These are phyloP conservation scores for Eucalyptus marginata DNA, from an alignment of 345 rosid genomes.

Conservation along the genomic window DNA sequence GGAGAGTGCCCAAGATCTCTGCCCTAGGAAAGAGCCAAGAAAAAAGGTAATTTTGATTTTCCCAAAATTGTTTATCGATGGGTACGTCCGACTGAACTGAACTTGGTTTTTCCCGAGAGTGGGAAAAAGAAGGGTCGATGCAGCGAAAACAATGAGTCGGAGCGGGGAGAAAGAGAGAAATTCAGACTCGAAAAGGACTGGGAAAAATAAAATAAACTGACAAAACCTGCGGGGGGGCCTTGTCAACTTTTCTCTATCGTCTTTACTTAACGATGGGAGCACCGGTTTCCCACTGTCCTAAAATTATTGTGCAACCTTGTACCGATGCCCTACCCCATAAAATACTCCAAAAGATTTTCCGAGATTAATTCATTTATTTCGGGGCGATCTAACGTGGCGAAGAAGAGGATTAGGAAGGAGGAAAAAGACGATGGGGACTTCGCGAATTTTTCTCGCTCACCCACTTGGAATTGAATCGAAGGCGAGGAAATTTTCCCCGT, in stretches of 20 bases:
- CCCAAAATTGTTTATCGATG: neutral
- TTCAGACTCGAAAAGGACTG: neutral
- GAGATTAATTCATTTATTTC: neutral
- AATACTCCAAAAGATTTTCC: neutral
- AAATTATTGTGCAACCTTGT: neutral
- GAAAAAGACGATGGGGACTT: neutral
- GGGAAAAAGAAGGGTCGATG: neutral
- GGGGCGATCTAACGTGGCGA: neutral
- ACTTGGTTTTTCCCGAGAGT: neutral
- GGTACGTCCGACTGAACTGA: neutral
- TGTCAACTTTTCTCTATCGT: neutral
- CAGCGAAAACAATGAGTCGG: neutral
- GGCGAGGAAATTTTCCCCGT: neutral
- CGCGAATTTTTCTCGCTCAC: neutral
- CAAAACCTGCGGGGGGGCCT: neutral
- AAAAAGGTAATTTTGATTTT: neutral
- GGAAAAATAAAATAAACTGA: neutral
- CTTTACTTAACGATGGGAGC: neutral
- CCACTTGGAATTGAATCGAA: slow-evolving; percentile 16
- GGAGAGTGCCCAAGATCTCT: neutral
- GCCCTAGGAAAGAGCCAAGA: neutral
- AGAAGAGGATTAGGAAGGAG: neutral
- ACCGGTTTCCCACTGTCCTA: neutral
- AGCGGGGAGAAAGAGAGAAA: neutral
- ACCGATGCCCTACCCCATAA: neutral